These are phyloP conservation scores for Tetrahymena thermophila DNA, from an alignment of 73 alveolate species.

Conservation along the genomic window DNA sequence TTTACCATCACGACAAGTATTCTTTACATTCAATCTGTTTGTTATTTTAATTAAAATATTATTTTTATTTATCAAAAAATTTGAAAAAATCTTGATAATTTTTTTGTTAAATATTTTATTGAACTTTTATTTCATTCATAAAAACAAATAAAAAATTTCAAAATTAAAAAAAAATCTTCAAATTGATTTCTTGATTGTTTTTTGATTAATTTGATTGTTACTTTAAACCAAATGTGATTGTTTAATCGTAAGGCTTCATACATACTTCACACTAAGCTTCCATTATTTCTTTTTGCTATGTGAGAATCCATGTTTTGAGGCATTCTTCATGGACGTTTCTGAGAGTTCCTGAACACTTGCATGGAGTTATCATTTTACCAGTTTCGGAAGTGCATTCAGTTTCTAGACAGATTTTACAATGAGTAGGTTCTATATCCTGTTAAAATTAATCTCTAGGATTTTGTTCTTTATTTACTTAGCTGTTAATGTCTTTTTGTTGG, in stretches of 20 bases:
- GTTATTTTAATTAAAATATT: not conserved
- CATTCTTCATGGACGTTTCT: conserved; percentile 34
- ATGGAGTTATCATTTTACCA: conserved; percentile 14
- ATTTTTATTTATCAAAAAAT: no score
- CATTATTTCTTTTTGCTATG: not conserved
- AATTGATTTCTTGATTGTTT: not conserved
- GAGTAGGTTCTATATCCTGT: not conserved
- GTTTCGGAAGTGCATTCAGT: conserved; percentile 4
- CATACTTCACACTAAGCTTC: not conserved
- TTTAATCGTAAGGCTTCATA: not conserved
- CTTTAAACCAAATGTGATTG: not conserved
- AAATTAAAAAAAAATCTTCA: not conserved
- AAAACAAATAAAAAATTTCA: not conserved
- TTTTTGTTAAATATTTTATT: no score
- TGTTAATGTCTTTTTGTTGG: not conserved
- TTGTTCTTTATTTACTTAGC: not conserved
- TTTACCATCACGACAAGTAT: not conserved
- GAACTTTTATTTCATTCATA: no score
- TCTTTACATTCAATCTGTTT: not conserved
- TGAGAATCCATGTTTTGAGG: conserved; percentile 27
- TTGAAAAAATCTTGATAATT: not conserved
- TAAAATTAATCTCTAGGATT: not conserved
- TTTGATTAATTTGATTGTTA: not conserved
- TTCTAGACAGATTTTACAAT: not conserved
- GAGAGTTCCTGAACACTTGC: conserved; percentile 29